Percentiles rank a stretch among this genome's conserved stretches.
These are phyloP conservation scores for Collariella sp. DNA, from an alignment of 495 filamentous ascomycete genomes.

Conservation along the genomic window DNA sequence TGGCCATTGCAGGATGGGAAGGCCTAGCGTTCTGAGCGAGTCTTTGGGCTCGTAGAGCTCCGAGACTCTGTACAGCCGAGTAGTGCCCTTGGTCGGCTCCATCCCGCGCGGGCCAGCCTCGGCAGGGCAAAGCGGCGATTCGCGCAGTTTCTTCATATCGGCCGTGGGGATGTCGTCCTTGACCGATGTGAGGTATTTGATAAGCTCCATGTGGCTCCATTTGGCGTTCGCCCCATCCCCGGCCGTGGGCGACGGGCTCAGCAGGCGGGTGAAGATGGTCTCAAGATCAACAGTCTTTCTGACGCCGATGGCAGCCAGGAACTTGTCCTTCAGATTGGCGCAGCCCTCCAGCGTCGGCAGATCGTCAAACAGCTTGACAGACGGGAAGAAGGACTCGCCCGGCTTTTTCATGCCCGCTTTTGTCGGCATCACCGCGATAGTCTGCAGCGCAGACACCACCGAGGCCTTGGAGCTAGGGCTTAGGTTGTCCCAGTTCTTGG, in stretches of 20 bases:
- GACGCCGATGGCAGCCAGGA: slow-evolving; percentile 74
- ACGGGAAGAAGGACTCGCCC: slow-evolving; percentile 81
- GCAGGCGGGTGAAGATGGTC: slow-evolving; percentile 81
- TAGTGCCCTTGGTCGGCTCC: slow-evolving; percentile 34
- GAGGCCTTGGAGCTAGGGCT: slow-evolving; percentile 55
- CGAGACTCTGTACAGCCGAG: slow-evolving; percentile 62
- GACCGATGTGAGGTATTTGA: slow-evolving; percentile 87
- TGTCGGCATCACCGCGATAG: slow-evolving; percentile 76
- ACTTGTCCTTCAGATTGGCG: slow-evolving; percentile 77
- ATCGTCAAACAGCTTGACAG: slow-evolving; percentile 88
- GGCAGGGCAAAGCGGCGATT: slow-evolving; percentile 71
- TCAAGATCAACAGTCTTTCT: slow-evolving; percentile 81
- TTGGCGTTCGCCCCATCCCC: slow-evolving; percentile 43
- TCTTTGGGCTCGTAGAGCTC: slow-evolving; percentile 82
- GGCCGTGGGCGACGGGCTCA: slow-evolving; percentile 40
- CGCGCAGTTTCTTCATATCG: slow-evolving; percentile 71
- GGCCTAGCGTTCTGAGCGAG: slow-evolving; percentile 52
- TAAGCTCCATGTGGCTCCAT: slow-evolving; percentile 90
- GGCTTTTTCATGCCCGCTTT: slow-evolving; percentile 85
- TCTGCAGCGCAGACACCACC: slow-evolving; percentile 52
- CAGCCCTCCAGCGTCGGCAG: slow-evolving; percentile 71
- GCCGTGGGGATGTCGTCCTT: slow-evolving; percentile 77
- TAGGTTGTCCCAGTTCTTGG: slow-evolving; percentile 78
- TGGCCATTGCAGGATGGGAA: slow-evolving; percentile 82
- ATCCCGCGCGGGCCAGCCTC: slow-evolving; percentile 48